Base-by-base conservation (phyloP, 495 filamentous ascomycete species). In the Saxispiralis lemnorum region DNA sequence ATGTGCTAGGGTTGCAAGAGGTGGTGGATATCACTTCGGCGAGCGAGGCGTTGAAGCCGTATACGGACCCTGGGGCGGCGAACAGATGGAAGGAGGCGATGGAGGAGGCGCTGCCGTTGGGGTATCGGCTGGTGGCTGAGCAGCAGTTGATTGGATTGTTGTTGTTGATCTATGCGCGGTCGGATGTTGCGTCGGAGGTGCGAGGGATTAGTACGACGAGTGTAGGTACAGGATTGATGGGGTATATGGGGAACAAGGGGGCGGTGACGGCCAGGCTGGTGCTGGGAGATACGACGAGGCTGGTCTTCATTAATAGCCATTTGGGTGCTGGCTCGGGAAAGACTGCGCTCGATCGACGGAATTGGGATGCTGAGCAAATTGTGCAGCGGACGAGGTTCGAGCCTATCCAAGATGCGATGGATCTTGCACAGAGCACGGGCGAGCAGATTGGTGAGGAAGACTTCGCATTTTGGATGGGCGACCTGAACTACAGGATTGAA, bases 171-270 rank as follows among this genome's bases (percentile, higher is more conserved):
- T 96, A 84, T 52, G 84, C 81, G 1, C 79, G 86, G 0, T 80
- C 89, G 0, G 67, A 68, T 17, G 64, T 96, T 36, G 70, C 70
- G 16, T 68, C 78, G 0, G 75, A 73, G 2, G 68, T 94, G 31
- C 78, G 76, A 31, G 80, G 78, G 28, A 74, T 93, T 39, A 85
- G 79, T 53, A 83, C 75, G 10, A 72, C 72, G 7, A 78, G 64
- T 39, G 79, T 94, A 5, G 86, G 85, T 2, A 95, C 92, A 0
- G 87, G 89, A 1, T 53, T 93, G 38, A 72, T 88, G 59, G 88
- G 89, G 0, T 93, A 92, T 48, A 74, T 93, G 68, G 92, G 89
- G 5, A 99, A 99, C 55, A 99, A 99, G 60, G 92, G 92, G 1
- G 87, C 79, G 12, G 79, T 88, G 7, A 73, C 75, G 10, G 79